Base-by-base conservation (phyloP, 148 eudicot species). In the Rhododendron williamsianum region DNA sequence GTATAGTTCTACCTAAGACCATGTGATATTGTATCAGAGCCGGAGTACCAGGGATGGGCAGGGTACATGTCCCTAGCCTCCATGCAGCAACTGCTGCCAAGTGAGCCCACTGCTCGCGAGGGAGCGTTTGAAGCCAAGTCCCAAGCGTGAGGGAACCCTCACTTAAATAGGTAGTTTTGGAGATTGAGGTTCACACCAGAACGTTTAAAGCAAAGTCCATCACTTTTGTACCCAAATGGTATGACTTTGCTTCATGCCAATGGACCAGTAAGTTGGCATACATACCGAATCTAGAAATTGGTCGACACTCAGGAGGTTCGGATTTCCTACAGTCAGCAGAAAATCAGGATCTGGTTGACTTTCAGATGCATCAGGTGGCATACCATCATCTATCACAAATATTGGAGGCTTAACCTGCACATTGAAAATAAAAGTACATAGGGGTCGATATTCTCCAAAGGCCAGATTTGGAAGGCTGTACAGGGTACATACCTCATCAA, bases 221-320 rank as follows among this genome's bases (percentile, higher is more conserved):
- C 35, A 4, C 19, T 30, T 71, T 71, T 71, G 76, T 71, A 10
- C 76, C 41, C 76, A 71, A 9, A 71, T 6, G 7, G 38, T 71
- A 71, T 1, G 41, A 71, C 12, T 71, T 71, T 13, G 16, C 76
- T 71, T 33, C 76, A 71, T 15, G 38, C 41, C 15, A 30, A 71
- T 4, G 41, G 76, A 71, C 19, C 76, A 72, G 8, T 49, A 72
- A 72, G 41, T 49, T 73, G 51, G 36, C 23, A 84, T 6, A 85
- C 85, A 33, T 91, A 92, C 94, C 43, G 89, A 91, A 82, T 92
- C 93, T n/a, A 92, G 88, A 86, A 92, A 90, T 89, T 92, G 89
- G 83, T 90, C 88, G 73, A 92, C 91, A 74, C 93, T 92, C 91
- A 89, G 83, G 54, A 92, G 88, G 54, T 83, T 88, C 45, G 86